Base-by-base conservation (phyloP, 1,284 basidiomycete species). In the Tausonia pullulans region DNA sequence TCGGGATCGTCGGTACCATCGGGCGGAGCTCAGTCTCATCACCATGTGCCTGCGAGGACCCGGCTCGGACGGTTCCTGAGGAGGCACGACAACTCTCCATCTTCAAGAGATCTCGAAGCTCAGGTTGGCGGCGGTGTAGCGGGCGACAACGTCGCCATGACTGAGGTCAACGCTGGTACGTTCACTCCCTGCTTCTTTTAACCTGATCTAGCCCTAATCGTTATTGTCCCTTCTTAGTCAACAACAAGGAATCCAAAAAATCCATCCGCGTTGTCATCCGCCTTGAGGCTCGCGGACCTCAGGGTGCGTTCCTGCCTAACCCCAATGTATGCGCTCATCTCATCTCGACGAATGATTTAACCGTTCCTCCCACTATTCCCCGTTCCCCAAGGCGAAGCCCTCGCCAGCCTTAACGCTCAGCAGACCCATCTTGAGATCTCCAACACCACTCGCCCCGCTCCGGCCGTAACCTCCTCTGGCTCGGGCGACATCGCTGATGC, bases 401-500 rank as follows among this genome's bases (percentile, higher is more conserved):
- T 90, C 16, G 76, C 81, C 7, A 80, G 82, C 10, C 80, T 81
- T 6, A 94, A 94, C 72, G 87, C 90, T 66, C 90, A 94, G 75
- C 81, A 84, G 41, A 93, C 90, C 0, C 91, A 91, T 73, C 79
- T 94, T 57, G 86, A 90, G 67, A 81, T 94, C 65, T 83, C 58
- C 50, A 44, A 44, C 62, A 4, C 50, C 45, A 44, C 45, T 9
- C 39, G 51, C 14, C 8, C 59, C 66, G 68, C 58, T 39, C 27
- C 49, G 6, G 49, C 48, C 39, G 14, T n/a, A 39, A 55, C 53
- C 55, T 39, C 53, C 8, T 13, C 41, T 10, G 27, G 13, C 5
- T 8, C 40, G 16, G 62, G 60, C n/a, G 46, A 39, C 10, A 39
- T 43, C 7, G 61, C 52, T 7, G 48, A 59, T 27, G 43, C 16